phyloP scores from a whole-genome alignment of 2,329 filamentous ascomycete genomes.

The Cytospora paraplurivora region DNA sequence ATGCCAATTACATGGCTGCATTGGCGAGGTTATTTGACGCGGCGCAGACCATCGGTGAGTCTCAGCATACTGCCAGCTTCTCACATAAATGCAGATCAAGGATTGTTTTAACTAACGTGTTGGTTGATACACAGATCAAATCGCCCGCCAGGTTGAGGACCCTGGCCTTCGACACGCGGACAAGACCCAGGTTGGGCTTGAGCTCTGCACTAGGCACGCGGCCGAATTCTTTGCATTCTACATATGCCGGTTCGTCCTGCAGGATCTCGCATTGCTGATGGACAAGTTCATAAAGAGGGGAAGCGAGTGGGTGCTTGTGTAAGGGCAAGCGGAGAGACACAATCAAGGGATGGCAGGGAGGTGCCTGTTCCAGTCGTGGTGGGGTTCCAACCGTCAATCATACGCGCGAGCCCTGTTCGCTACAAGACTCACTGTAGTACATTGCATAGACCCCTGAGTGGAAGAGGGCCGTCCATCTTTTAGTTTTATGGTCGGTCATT shows the following conservation, averaged over 20 bases:
- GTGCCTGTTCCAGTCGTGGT: too few species aligned
- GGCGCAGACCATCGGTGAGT: conserved; percentile 85
- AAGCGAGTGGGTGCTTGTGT: conserved; percentile 80
- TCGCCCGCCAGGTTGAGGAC: conserved; percentile 93
- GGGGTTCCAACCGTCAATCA: too few species aligned
- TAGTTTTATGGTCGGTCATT: not conserved
- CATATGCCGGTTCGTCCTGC: conserved; percentile 90
- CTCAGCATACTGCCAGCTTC: conserved; percentile 8
- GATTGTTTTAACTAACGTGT: conserved; percentile 1
- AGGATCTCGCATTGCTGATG: conserved; percentile 79
- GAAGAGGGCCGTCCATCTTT: not conserved
- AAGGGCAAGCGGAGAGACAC: conserved; percentile 6
- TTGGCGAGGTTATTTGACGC: conserved; percentile 91
- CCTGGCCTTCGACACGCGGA: conserved; percentile 89
- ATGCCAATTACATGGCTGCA: conserved; percentile 88
- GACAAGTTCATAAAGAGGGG: conserved; percentile 98
- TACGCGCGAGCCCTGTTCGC: not conserved
- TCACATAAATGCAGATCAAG: not conserved
- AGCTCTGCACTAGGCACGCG: conserved; percentile 89
- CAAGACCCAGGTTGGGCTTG: conserved; percentile 91
- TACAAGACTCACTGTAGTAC: not conserved
- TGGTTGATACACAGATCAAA: conserved; percentile 69
- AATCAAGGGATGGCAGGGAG: not conserved
- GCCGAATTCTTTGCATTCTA: conserved; percentile 98
- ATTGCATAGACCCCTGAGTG: not conserved